Evolutionary conservation across 257 asterid genomes (phyloP).

Genomic region (Lavandula angustifolia): DNA sequence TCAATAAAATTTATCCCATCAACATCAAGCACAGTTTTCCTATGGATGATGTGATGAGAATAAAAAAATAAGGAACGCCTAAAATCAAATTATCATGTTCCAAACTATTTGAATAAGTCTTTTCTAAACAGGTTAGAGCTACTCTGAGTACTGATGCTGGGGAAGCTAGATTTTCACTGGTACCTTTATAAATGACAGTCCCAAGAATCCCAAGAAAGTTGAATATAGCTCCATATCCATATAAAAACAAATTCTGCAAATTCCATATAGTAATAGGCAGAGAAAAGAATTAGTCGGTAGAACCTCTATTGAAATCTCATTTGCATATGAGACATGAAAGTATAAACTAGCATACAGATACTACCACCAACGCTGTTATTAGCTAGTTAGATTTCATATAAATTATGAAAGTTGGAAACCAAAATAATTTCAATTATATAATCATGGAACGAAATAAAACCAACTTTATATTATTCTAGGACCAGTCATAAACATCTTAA

Average conservation of each 20-base stretch:
- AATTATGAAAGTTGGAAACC: background rate
- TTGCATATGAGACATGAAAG: slow-evolving; percentile 4
- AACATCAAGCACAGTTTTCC: slow-evolving; percentile 22
- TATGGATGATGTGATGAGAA: slow-evolving; percentile 12
- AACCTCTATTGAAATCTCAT: background rate
- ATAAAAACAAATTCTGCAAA: slow-evolving; percentile 89
- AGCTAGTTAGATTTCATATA: background rate
- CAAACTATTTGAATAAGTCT: slow-evolving; percentile 6
- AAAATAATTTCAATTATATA: slow-evolving; percentile 8
- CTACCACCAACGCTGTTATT: slow-evolving; percentile 19
- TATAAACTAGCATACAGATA: background rate
- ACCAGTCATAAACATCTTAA: slow-evolving; percentile 17
- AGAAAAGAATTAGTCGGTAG: background rate
- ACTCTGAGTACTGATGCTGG: slow-evolving; percentile 20
- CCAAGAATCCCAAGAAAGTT: slow-evolving; percentile 88
- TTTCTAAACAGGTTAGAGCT: slow-evolving; percentile 13
- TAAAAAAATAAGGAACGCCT: slow-evolving; percentile 19
- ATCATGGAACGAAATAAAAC: slow-evolving; percentile 17
- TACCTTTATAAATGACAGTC: slow-evolving; percentile 73
- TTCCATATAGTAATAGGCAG: slow-evolving; percentile 22
- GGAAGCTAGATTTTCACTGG: slow-evolving; percentile 7
- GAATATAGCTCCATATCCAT: slow-evolving; percentile 98
- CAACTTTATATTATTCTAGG: slow-evolving; percentile 7
- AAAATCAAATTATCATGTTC: slow-evolving; percentile 14
- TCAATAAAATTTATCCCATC: slow-evolving; percentile 5